phyloP scores from a whole-genome alignment of 129 eudicot species.

The Flaveria linearis region DNA sequence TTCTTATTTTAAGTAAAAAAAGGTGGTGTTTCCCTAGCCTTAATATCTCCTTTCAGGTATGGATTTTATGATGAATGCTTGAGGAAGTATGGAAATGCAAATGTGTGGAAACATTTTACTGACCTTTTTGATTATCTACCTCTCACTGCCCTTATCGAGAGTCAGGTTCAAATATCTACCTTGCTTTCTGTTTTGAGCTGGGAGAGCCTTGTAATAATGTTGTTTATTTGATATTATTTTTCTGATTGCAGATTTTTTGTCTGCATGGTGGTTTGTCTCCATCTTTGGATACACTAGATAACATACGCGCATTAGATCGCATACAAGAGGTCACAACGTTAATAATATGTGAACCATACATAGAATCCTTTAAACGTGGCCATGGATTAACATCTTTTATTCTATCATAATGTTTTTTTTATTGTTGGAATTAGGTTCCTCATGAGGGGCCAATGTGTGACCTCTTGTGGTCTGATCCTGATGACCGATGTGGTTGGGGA shows the following conservation, averaged over 20 bases:
- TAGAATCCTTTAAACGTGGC: not conserved
- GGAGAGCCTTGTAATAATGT: constrained; percentile 18
- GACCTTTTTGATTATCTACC: constrained; percentile 91
- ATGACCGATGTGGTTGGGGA: constrained; percentile 55
- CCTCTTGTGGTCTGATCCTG: constrained; percentile 51
- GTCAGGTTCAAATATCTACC: constrained; percentile 52
- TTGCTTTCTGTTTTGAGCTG: not conserved
- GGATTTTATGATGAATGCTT: constrained; percentile 87
- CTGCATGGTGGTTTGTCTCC: constrained; percentile 96
- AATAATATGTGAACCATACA: not conserved
- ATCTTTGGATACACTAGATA: constrained; percentile 84
- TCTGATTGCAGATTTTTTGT: constrained; percentile 67
- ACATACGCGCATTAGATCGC: constrained; percentile 83
- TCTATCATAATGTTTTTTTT: constrained; percentile 6
- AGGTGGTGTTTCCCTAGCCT: constrained; percentile 12
- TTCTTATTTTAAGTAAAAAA: constrained; percentile 9
- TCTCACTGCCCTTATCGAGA: constrained; percentile 82
- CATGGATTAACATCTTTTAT: not conserved
- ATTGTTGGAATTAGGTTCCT: constrained; percentile 41
- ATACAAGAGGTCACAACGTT: constrained; percentile 71
- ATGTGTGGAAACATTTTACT: constrained; percentile 82
- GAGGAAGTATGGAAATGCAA: constrained; percentile 87
- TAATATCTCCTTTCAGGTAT: constrained; percentile 53
- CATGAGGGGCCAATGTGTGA: constrained; percentile 58
- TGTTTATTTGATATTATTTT: not conserved